Evolutionary conservation across 2,329 filamentous ascomycete genomes (phyloP), one percentile per base, ranked within the genome.

Genomic region (Colletotrichum tanaceti): DNA sequence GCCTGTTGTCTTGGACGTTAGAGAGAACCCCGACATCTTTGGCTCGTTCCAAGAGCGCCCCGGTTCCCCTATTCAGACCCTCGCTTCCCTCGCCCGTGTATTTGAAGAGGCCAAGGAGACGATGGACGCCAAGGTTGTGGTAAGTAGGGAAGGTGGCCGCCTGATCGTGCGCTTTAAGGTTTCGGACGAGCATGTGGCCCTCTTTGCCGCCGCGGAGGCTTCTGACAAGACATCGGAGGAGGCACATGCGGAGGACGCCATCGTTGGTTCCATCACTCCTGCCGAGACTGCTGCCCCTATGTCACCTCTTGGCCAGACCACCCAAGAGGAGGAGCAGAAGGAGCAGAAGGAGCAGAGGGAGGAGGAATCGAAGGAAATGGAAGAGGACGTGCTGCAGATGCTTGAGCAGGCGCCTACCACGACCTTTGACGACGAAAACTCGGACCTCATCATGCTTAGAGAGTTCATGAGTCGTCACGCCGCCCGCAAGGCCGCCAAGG

Each of bases 401-500:
- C 22, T 22, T 18, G 35, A 39, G 3, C 41, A 50, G 43, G 41
- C 10, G 20, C 55, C 57, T 10, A n/a, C 38, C 32, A 16, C 28
- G 32, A 55, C 52, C 18, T 18, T 22, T 2, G 44, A 20, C 18
- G 62, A 68, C n/a, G 65, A 66, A 14, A 58, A 68, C 3, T 55
- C 54, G 5, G 65, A 68, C 11, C 1, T 65, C 61, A 46, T 57
- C 13, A 24, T 68, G 41, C 65, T 68, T 52, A 65, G 62, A 39
- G 58, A 46, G 18, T 68, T 68, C 16, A 35, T 68, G 62, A 65
- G 43, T 39, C 55, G 54, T 5, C 65, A 68, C 41, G 55, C 57
- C 60, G 78, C 77, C 1, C 75, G 75, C 63, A 79, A 77, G 71
- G 76, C 70, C 58, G 77, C 77, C 28, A 76, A 76, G 60, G 76